Evolutionary conservation across 352 stramenopile species (phyloP).

Genomic region (Phytophthora cajani): DNA sequence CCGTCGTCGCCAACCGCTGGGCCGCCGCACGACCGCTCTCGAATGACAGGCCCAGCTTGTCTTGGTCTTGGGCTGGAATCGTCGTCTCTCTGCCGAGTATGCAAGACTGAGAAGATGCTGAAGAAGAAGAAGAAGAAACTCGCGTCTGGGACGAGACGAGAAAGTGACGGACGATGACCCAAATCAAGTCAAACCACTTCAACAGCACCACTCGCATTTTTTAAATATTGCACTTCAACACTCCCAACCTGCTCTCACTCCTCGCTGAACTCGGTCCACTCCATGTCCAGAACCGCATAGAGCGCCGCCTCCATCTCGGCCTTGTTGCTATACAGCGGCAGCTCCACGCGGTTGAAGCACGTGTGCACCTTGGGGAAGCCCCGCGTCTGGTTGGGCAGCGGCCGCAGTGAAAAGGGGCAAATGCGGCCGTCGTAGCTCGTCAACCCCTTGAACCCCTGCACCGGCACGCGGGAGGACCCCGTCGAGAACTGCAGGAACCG

Average conservation of each 20-base stretch:
- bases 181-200: slow-evolving; percentile 9
- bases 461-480: slow-evolving; percentile 82
- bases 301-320: slow-evolving; percentile 94
- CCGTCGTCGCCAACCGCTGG: slow-evolving; percentile 13
- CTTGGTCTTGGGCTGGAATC: slow-evolving; percentile 7
- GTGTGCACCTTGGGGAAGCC: slow-evolving; percentile 83
- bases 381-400: slow-evolving; percentile 61
- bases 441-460: slow-evolving; percentile 84
- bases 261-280: slow-evolving; percentile 94
- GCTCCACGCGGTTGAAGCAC: slow-evolving; percentile 86
- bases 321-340: slow-evolving; percentile 85
- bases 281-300: slow-evolving; percentile 96
- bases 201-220: slow-evolving; percentile 1
- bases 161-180: slow-evolving; percentile 18
- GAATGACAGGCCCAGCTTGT: slow-evolving; percentile 7
- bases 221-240: slow-evolving; percentile 39
- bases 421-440: slow-evolving; percentile 88
- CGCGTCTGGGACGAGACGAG: slow-evolving; percentile 14
- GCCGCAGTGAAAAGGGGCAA: slow-evolving; percentile 73
- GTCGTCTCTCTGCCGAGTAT: slow-evolving; percentile 14
- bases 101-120: slow-evolving; percentile 2
- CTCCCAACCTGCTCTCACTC: slow-evolving; percentile 44
- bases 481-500: slow-evolving; percentile 89
- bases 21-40: slow-evolving; percentile 9
- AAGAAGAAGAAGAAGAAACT: not conserved